These are phyloP conservation scores for Colletotrichum echinochloae DNA, from an alignment of 2,329 filamentous ascomycete genomes.

Conservation along the genomic window DNA sequence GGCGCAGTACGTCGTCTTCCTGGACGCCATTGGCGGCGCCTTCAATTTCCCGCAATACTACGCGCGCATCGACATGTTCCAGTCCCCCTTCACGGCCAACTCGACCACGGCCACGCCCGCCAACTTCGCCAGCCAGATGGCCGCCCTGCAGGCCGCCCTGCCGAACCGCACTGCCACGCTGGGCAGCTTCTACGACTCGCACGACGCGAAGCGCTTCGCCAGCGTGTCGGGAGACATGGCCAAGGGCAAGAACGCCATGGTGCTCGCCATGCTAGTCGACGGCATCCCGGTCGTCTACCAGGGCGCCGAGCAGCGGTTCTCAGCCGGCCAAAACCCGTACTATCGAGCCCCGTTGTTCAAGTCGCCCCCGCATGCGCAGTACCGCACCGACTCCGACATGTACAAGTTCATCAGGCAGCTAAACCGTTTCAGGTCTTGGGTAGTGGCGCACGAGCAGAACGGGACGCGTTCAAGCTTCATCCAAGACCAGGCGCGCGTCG, in stretches of 20 bases:
- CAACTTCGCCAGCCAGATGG: background rate
- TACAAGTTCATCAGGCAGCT: background rate
- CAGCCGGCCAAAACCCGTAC: background rate
- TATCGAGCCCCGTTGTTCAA: background rate
- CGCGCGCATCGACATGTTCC: background rate
- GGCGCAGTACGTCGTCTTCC: background rate
- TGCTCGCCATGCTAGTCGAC: background rate
- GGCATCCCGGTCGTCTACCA: background rate
- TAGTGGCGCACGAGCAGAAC: background rate
- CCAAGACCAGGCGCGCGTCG: background rate
- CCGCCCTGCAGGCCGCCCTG: background rate
- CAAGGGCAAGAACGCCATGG: background rate
- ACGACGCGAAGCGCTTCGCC: background rate
- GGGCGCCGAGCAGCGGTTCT: background rate
- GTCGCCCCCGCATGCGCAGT: background rate
- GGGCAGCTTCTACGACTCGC: background rate
- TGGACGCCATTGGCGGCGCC: background rate
- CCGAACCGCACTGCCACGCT: background rate
- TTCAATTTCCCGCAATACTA: background rate
- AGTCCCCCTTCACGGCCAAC: background rate
- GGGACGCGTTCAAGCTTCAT: background rate
- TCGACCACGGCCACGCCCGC: background rate
- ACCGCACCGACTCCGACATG: background rate
- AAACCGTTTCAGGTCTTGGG: background rate
- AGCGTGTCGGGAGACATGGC: background rate